phyloP scores from a whole-genome alignment of 805 yeast species.

The Candida caryicola region DNA sequence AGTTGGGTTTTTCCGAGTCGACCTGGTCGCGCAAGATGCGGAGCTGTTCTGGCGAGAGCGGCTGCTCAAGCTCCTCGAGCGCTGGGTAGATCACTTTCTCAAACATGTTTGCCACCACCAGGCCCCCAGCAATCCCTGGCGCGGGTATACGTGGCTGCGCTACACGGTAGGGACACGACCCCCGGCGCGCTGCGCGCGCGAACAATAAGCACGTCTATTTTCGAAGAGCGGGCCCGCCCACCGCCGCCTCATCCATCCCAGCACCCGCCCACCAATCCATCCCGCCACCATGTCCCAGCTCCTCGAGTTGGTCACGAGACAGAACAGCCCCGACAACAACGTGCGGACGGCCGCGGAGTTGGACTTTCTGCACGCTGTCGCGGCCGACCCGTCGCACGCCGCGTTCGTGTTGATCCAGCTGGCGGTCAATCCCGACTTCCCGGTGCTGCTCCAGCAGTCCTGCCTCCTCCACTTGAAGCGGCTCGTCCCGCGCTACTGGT shows the following conservation, averaged over 20 bases:
- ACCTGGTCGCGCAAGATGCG: slow-evolving; percentile 75
- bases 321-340: slow-evolving; percentile 47
- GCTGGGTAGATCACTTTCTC: slow-evolving; percentile 29
- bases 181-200: too few species aligned
- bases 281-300: too few species aligned
- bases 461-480: slow-evolving; percentile 65
- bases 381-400: slow-evolving; percentile 48
- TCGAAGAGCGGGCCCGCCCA: too few species aligned
- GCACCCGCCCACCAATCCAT: too few species aligned
- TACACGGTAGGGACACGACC: background rate
- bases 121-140: background rate
- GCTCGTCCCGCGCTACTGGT: slow-evolving; percentile 74
- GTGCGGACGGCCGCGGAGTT: slow-evolving; percentile 53
- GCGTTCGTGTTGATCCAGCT: slow-evolving; percentile 43
- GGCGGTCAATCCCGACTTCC: slow-evolving; percentile 29
- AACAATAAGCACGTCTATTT: too few species aligned
- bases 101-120: slow-evolving; percentile 2
- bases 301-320: slow-evolving; percentile 16
- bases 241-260: too few species aligned
- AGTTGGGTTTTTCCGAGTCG: slow-evolving; percentile 73
- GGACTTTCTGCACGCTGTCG: slow-evolving; percentile 41
- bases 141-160: background rate
- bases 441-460: slow-evolving; percentile 52
- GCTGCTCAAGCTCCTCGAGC: slow-evolving; percentile 41
- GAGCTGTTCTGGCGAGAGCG: slow-evolving; percentile 72